A percentile compares a stretch with the other conserved stretches of the same genome.
These are phyloP conservation scores for Takakia lepidozioides DNA, from an alignment of 225 moss, liverwort and hornwort species.

Conservation along the genomic window DNA sequence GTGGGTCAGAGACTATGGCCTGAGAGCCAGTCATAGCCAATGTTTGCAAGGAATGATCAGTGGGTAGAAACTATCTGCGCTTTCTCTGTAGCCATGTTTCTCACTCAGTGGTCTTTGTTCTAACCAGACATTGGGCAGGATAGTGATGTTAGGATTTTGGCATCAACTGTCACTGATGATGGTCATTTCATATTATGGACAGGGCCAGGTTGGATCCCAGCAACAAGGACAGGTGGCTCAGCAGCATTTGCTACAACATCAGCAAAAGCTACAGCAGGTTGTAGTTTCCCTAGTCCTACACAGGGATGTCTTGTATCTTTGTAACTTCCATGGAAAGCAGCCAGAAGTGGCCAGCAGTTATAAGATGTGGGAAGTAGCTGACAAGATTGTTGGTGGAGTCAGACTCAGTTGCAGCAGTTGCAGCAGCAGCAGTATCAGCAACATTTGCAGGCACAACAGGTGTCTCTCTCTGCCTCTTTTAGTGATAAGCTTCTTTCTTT, in stretches of 20 bases:
- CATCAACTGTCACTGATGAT: no score
- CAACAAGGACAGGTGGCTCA: constrained; percentile 54
- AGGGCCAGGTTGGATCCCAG: constrained; percentile 52
- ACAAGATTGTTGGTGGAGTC: constrained; percentile 13
- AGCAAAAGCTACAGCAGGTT: constrained; percentile 56
- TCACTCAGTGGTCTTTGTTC: neutral
- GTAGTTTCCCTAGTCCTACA: neutral
- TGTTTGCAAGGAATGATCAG: no score
- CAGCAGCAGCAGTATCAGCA: constrained; percentile 64
- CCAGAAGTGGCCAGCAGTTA: neutral
- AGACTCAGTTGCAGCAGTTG: constrained; percentile 63
- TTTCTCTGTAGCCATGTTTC: neutral
- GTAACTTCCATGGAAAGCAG: neutral
- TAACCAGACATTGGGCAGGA: no score
- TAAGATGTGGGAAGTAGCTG: neutral
- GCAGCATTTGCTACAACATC: constrained; percentile 44
- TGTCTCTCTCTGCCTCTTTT: no score
- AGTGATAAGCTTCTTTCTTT: no score
- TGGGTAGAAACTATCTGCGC: no score
- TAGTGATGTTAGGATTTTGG: no score
- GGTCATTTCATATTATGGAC: constrained; percentile 4
- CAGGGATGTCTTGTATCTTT: neutral
- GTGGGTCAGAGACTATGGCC: no score
- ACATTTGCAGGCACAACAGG: constrained; percentile 69
- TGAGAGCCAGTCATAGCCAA: no score